Evolutionary conservation across 75 land plant species (phyloP).

Genomic region (Chamaecyparis obtusa): DNA sequence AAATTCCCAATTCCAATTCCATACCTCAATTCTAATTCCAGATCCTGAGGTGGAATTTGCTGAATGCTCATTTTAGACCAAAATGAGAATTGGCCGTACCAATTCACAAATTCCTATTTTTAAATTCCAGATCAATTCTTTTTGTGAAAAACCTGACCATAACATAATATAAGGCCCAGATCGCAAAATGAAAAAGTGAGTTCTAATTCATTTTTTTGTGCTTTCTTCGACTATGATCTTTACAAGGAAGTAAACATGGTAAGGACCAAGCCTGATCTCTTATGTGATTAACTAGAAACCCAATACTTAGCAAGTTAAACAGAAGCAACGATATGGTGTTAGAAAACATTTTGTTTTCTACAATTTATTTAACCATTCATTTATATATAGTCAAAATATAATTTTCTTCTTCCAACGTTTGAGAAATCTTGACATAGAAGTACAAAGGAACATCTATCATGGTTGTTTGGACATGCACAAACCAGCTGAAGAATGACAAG

Average conservation of each 20-base stretch:
- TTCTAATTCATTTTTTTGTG: too few species aligned
- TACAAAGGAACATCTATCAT: background rate
- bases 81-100: too few species aligned
- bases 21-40: too few species aligned
- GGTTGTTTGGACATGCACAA: background rate
- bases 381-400: background rate
- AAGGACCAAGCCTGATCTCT: background rate
- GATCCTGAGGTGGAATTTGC: too few species aligned
- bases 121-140: too few species aligned
- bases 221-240: too few species aligned
- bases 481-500: background rate
- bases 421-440: background rate
- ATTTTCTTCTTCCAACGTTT: background rate
- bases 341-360: background rate
- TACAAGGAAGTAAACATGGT: background rate
- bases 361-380: background rate
- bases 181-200: too few species aligned
- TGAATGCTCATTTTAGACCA: too few species aligned
- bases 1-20: too few species aligned
- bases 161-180: too few species aligned
- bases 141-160: too few species aligned
- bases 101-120: too few species aligned
- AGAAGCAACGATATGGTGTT: background rate
- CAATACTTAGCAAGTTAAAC: background rate
- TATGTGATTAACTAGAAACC: background rate